Evolutionary conservation across 2,329 filamentous ascomycete species (phyloP).

Genomic region (Cyclaneusma minus): DNA sequence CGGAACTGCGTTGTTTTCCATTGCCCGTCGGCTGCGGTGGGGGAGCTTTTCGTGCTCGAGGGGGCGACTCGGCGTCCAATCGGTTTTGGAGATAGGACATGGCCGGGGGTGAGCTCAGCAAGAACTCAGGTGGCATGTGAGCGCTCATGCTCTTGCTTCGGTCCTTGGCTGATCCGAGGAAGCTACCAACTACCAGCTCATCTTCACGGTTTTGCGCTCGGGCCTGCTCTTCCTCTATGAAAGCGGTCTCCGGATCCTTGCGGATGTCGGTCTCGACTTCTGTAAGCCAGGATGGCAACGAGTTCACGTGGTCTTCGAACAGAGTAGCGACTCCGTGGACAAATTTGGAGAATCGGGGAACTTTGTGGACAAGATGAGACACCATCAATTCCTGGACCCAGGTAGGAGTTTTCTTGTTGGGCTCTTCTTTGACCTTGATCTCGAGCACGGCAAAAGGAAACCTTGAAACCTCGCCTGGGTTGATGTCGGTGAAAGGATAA

Average conservation of each 20-base stretch:
- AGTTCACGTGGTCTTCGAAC: constrained; percentile 94
- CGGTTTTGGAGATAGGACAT: constrained; percentile 48
- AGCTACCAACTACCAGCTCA: constrained; percentile 76
- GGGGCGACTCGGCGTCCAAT: constrained; percentile 28
- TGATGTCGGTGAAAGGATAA: constrained; percentile 76
- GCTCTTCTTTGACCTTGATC: constrained; percentile 67
- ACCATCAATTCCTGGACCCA: constrained; percentile 89
- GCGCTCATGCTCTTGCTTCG: constrained; percentile 35
- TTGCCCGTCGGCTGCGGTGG: constrained; percentile 5
- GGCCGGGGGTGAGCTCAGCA: constrained; percentile 52
- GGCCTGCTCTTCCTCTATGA: constrained; percentile 79
- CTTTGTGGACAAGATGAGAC: constrained; percentile 81
- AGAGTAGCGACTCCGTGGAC: constrained; percentile 82
- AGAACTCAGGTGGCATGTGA: no score
- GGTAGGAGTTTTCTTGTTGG: constrained; percentile 50
- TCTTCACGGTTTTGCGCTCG: constrained; percentile 71
- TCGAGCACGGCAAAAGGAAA: constrained; percentile 89
- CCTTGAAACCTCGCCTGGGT: constrained; percentile 77
- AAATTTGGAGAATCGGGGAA: constrained; percentile 90
- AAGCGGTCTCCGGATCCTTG: constrained; percentile 78
- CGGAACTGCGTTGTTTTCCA: constrained; percentile 7
- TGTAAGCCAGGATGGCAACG: constrained; percentile 87
- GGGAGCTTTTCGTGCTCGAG: constrained; percentile 9
- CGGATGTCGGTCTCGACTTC: constrained; percentile 88
- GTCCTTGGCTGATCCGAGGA: constrained; percentile 42